phyloP scores from a whole-genome alignment of 2,329 filamentous ascomycete genomes.

The Pestalotiopsis sp. region DNA sequence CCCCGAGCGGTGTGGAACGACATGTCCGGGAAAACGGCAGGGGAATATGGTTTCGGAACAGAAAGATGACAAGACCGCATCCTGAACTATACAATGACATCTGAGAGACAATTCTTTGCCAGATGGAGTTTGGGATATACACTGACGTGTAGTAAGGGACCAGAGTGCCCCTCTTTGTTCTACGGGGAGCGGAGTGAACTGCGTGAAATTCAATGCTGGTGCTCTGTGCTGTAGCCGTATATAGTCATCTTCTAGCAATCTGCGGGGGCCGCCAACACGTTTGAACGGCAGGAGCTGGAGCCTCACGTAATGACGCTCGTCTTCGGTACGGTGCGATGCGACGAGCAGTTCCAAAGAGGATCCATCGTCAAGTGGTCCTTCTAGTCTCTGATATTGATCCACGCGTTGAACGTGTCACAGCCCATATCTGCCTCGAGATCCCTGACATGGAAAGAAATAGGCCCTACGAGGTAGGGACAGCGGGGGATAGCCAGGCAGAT shows the following conservation, averaged over 20 bases:
- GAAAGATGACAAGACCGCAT: neutral
- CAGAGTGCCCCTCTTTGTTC: neutral
- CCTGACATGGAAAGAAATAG: neutral
- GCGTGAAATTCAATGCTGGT: neutral
- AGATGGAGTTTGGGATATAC: neutral
- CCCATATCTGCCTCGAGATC: neutral
- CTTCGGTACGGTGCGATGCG: neutral
- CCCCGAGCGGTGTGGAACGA: neutral
- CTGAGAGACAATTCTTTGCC: neutral
- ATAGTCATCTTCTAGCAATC: neutral
- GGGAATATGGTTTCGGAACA: too few relatives aligned
- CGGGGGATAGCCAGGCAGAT: slow-evolving; percentile 4
- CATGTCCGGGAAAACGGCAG: neutral
- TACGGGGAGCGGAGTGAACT: neutral
- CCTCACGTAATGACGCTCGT: neutral
- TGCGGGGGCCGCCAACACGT: neutral
- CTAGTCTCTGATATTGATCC: neutral
- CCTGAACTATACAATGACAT: neutral
- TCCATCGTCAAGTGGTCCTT: neutral
- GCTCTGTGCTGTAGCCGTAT: neutral
- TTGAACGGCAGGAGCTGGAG: neutral
- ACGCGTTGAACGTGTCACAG: neutral
- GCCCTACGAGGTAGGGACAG: neutral
- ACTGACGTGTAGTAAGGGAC: neutral
- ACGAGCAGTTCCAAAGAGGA: neutral